Evolutionary conservation across 495 filamentous ascomycete species (phyloP), one percentile per base, ranked within the genome.

Genomic region (Tuber indicum): DNA sequence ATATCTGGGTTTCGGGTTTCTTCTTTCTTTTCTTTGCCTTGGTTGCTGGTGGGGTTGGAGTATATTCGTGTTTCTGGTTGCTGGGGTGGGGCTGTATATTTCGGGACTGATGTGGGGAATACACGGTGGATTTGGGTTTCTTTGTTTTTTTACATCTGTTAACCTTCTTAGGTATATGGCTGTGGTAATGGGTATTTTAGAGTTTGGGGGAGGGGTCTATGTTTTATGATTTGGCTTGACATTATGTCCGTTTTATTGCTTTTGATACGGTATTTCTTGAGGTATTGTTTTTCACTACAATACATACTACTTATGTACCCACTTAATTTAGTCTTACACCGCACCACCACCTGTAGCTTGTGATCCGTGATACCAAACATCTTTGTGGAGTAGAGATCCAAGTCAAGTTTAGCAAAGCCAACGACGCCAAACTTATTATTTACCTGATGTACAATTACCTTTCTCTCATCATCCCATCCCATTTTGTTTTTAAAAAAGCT

Each of bases 401-500:
- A 44, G 21, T 74, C 69, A 12, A 46, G 26, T 39, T 45, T 21
- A 71, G 26, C 36, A 43, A 73, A 72, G 69, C 49, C 71, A 39
- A 42, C 62, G 45, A 70, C 66, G 41, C 58, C 44, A 43, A 70
- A 46, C 52, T 44, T 72, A 70, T 70, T 74, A 81, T 77, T 76
- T 81, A 76, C 41, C 69, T 42, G 76, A 81, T 81, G 72, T 73
- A 81, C 49, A 75, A 19, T 36, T 79, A 72, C 46, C 52, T 52
- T 43, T 58, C 45, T 32, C 23, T 7, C 21, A 3, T 21, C 16
- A 39, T 5, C 58, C 43, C 21, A 23, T 45, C 41, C 39, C 41
- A 52, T 19, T 76, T 6, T 32, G n/a, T 62, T 19, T 36, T 74
- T 39, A 81, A 82, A 82, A 83, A 58, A 82, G 73, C 46, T 36